Conservation (phyloP, 805 yeast species). For the Hanseniaspora taiwanica region DNA sequence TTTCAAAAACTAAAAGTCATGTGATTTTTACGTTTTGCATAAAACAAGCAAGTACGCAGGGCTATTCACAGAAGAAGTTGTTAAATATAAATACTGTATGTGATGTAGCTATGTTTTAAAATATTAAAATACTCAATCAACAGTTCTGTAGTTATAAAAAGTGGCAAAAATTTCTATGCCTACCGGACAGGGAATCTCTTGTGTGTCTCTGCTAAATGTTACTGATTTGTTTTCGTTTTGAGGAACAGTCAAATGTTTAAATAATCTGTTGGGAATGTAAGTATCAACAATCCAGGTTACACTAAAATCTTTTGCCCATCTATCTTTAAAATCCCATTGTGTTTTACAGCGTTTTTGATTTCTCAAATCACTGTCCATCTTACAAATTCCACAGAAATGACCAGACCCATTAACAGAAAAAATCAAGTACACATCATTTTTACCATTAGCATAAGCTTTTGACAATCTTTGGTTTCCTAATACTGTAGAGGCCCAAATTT, state of each 20-base stretch:
- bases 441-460: slow-evolving; percentile 24
- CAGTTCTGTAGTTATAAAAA: neutral
- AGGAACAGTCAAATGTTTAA: slow-evolving; percentile 33
- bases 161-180: slow-evolving; percentile 35
- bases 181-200: slow-evolving; percentile 37
- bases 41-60: too few relatives aligned
- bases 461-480: slow-evolving; percentile 41
- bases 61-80: too few relatives aligned
- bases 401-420: slow-evolving; percentile 49
- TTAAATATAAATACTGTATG: too few relatives aligned
- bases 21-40: too few relatives aligned
- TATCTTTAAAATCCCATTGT: slow-evolving; percentile 33
- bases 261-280: slow-evolving; percentile 35
- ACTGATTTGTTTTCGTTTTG: slow-evolving; percentile 38
- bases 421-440: slow-evolving; percentile 29
- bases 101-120: neutral
- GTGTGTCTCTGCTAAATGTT: slow-evolving; percentile 49
- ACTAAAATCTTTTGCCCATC: slow-evolving; percentile 40
- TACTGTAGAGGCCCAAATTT: slow-evolving; percentile 48
- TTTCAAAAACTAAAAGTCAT: too few relatives aligned
- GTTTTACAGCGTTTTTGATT: slow-evolving; percentile 23
- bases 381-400: slow-evolving; percentile 44
- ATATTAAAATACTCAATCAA: neutral
- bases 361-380: slow-evolving; percentile 29
- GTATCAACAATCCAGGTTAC: slow-evolving; percentile 40